Base-by-base conservation (phyloP, 225 moss, liverwort and hornwort genomes). In the Anthoceros angustus region DNA sequence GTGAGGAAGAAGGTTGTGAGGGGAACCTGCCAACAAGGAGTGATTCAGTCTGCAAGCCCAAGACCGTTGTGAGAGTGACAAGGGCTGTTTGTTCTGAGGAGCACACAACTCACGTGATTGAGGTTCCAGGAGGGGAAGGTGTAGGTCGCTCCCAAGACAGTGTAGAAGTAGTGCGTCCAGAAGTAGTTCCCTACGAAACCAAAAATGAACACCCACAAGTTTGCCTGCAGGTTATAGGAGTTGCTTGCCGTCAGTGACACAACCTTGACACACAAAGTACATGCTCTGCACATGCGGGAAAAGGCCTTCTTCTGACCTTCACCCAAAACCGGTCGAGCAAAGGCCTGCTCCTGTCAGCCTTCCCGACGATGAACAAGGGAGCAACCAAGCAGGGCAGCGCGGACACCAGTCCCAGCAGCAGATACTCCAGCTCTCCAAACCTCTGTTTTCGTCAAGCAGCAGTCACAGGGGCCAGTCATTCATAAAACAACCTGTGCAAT, bases 131-230 rank as follows among this genome's bases (percentile, higher is more conserved):
- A 87, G 18, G 92, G 92, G 46, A 92, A 99, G 43, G 89, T 92
- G 75, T 99, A 99, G 16, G 89, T 87, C 42, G 98, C 98, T 73
- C 98, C 98, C 65, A 99, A 81, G 39, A 99, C 81, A 21, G 82
- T 82, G 66, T 81, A 99, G 69, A 99, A 99, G 63, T 99, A 99
- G 75, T 99, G 98, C 6, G 98, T 99, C 98, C 98, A 99, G 70
- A 99, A 99, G 72, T 99, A 92, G 69, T 92, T 99, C 40, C 92
- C 98, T 42, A 89, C 98, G 61, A 74, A 99, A 69, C 92, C 89
- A 60, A 92, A 99, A 43, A 99, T 92, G 39, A 79, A 87, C 10
- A 99, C 81, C 92, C 92, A 99, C 39, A 89, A 38, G 68, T 99
- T 99, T 32, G 92, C 98, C 92, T 98, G 77, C 70, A 62, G 38